These are phyloP conservation scores for Trichoderma sp. DNA, from an alignment of 2,329 filamentous ascomycete species.

Conservation along the genomic window DNA sequence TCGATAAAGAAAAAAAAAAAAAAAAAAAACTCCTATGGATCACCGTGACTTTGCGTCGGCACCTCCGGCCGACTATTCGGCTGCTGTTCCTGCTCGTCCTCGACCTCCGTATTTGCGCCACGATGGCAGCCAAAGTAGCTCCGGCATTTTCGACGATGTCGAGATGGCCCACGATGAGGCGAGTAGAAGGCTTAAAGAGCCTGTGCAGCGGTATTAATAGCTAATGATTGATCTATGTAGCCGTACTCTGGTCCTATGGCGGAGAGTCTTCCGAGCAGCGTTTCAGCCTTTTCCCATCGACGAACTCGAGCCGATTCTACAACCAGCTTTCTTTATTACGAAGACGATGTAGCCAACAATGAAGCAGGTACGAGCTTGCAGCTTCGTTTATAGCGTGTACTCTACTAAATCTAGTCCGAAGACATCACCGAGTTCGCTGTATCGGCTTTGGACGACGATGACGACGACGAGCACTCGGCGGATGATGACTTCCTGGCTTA, in stretches of 20 bases:
- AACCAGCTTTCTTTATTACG: slow-evolving; percentile 87
- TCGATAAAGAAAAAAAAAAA: neutral
- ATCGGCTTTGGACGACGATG: slow-evolving; percentile 43
- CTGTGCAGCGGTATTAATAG: neutral
- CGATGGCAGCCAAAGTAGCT: slow-evolving; percentile 69
- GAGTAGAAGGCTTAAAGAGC: slow-evolving; percentile 21
- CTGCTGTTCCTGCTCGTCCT: slow-evolving; percentile 30
- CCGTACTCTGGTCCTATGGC: slow-evolving; percentile 91
- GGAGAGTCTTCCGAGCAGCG: slow-evolving; percentile 92
- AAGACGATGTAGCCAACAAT: slow-evolving; percentile 48
- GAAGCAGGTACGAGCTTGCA: slow-evolving; percentile 10
- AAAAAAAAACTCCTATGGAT: slow-evolving; percentile 28
- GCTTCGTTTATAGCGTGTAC: neutral
- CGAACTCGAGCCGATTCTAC: slow-evolving; percentile 79
- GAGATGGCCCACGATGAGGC: slow-evolving; percentile 98
- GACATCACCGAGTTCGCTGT: slow-evolving; percentile 33
- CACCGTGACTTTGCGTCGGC: slow-evolving; percentile 32
- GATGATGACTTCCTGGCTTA: slow-evolving; percentile 46
- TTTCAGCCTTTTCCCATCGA: slow-evolving; percentile 88
- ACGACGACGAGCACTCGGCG: slow-evolving; percentile 42
- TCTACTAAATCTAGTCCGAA: slow-evolving; percentile 29
- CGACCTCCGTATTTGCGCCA: slow-evolving; percentile 58
- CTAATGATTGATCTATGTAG: slow-evolving; percentile 38
- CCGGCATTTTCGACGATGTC: slow-evolving; percentile 90
- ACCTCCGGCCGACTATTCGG: slow-evolving; percentile 28